Evolutionary conservation across 768 basidiomycete species (phyloP), one percentile per base, ranked within the genome.

Genomic region (Suillus subaureus): DNA sequence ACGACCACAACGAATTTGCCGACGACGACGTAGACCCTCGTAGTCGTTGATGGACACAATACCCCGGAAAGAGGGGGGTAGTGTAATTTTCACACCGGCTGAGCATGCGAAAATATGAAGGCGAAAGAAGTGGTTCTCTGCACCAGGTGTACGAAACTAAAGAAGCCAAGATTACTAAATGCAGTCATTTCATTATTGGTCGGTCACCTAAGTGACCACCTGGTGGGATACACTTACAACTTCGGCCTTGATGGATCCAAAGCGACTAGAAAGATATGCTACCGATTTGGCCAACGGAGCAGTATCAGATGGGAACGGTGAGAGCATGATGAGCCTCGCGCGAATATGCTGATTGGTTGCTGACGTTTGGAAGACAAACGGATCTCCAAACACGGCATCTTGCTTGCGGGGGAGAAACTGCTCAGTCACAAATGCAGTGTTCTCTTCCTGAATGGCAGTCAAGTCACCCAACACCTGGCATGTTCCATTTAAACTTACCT

Each of bases 201-300:
- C 57, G 26, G 40, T 21, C 26, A 60, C 12, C 18, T 8, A 49
- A 43, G 49, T 49, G 54, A 55, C 54, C 54, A 55, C 51, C 52
- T n/a, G 57, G 35, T 39, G 62, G 57, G 28, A 43, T 31, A 51
- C 55, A 67, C 77, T 70, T 54, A 78, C 77, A 54, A 77, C 67
- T 35, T 65, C 65, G 54, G 70, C 70, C 13, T 56, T 66, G 54
- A 78, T 61, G 16, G 75, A 52, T n/a, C 71, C 73, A 37, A 71
- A 71, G 21, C 69, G 37, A 62, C 70, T 77, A 21, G 76, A 73
- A 66, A 77, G 63, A 68, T 72, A 78, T 21, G 76, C 70, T 33
- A 70, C 75, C 18, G 75, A 77, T 66, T 78, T 77, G n/a, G 75
- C 77, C 67, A 75, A 69, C 1, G 77, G 72, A 26, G 70, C 67